Evolutionary conservation across 768 basidiomycete species (phyloP).

Genomic region (Infundibulicybe gibba): DNA sequence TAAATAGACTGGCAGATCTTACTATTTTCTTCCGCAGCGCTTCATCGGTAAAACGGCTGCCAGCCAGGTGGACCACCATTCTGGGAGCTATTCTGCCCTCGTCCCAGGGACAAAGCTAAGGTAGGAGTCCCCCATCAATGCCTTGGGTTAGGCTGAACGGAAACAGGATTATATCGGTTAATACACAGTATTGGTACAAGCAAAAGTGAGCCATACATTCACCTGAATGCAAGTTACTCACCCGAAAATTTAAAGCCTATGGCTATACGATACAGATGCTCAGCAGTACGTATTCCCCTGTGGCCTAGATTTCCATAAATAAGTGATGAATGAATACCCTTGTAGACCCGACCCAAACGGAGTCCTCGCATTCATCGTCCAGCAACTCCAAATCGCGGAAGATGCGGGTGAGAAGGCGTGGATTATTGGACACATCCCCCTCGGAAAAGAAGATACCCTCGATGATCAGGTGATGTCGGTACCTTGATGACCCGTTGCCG

Average conservation of each 20-base stretch:
- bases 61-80: slow-evolving; percentile 38
- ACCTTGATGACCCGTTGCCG: not conserved
- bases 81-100: slow-evolving; percentile 52
- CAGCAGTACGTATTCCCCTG: slow-evolving; percentile 29
- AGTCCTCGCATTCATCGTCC: slow-evolving; percentile 48
- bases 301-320: not conserved
- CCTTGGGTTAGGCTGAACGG: not conserved
- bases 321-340: not conserved
- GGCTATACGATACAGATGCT: slow-evolving; percentile 53
- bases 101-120: slow-evolving; percentile 46
- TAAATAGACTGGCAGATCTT: not conserved
- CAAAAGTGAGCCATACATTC: slow-evolving; percentile 35
- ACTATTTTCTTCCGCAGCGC: not conserved
- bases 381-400: slow-evolving; percentile 57
- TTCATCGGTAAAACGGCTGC: slow-evolving; percentile 37
- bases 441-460: slow-evolving; percentile 42
- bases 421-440: slow-evolving; percentile 61
- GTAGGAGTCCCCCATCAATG: slow-evolving; percentile 17
- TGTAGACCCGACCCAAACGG: slow-evolving; percentile 55
- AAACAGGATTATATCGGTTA: slow-evolving; percentile 52
- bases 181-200: slow-evolving; percentile 62
- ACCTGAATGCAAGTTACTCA: not conserved
- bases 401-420: slow-evolving; percentile 55
- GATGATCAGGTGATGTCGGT: slow-evolving; percentile 41
- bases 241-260: slow-evolving; percentile 36